A percentile compares a stretch with the other conserved stretches of the same genome.
These are phyloP conservation scores for Mikania micrantha DNA, from an alignment of 129 eudicot genomes.

Conservation along the genomic window DNA sequence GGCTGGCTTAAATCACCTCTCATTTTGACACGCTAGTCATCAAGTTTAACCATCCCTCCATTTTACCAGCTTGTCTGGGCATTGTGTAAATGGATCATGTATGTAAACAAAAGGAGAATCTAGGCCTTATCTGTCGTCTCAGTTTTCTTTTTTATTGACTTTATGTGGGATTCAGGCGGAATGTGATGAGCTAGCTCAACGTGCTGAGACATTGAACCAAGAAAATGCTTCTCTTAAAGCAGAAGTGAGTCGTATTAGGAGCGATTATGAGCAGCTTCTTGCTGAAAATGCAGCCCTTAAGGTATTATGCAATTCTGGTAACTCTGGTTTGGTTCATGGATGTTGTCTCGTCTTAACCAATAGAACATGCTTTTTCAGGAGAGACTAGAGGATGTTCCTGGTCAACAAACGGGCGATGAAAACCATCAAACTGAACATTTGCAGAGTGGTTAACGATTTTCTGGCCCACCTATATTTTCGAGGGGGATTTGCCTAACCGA, in stretches of 20 bases:
- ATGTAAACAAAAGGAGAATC: background rate
- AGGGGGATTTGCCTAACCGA: background rate
- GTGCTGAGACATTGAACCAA: constrained; percentile 63
- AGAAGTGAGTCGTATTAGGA: constrained; percentile 57
- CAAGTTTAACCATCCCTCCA: background rate
- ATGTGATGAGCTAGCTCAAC: constrained; percentile 89
- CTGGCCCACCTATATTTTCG: background rate
- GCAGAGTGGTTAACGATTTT: background rate
- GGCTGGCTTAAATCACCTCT: background rate
- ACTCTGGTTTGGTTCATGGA: background rate
- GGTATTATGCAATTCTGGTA: constrained; percentile 28
- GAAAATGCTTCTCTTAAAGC: constrained; percentile 75
- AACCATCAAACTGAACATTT: constrained; percentile 7
- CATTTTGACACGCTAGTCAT: background rate
- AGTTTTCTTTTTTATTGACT: background rate
- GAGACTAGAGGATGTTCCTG: constrained; percentile 46
- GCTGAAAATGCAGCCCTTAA: constrained; percentile 69
- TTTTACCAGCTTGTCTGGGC: background rate
- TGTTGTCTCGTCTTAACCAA: background rate
- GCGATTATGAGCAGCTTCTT: constrained; percentile 56
- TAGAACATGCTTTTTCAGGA: constrained; percentile 35
- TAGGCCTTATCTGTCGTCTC: background rate
- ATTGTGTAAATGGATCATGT: background rate
- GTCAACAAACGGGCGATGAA: background rate
- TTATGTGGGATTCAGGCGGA: constrained; percentile 50